A percentile compares a stretch with the other conserved stretches of the same genome.
phyloP scores from a whole-genome alignment of 495 filamentous ascomycete species.

The Trichoderma asperelloides region DNA sequence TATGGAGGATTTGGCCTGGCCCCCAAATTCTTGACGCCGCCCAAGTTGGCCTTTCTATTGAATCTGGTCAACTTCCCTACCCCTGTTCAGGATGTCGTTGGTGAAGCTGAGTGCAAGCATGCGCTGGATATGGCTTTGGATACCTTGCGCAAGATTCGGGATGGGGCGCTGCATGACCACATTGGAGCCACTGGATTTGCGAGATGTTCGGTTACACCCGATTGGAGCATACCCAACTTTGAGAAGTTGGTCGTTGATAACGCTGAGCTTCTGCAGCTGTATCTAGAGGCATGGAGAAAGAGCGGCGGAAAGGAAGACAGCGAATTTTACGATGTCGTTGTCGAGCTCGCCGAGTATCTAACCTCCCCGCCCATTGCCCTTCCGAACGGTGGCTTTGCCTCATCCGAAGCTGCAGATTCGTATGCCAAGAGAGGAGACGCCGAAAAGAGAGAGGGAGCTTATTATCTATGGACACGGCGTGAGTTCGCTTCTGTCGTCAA shows the following conservation, averaged over 20 bases:
- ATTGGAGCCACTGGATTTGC: slow-evolving; percentile 78
- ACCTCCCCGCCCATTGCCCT: slow-evolving; percentile 57
- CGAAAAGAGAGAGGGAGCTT: slow-evolving; percentile 88
- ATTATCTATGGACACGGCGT: slow-evolving; percentile 87
- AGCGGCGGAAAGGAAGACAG: slow-evolving; percentile 42
- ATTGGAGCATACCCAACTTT: slow-evolving; percentile 92
- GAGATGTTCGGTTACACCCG: slow-evolving; percentile 77
- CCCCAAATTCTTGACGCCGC: slow-evolving; percentile 88
- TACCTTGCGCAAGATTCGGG: slow-evolving; percentile 73
- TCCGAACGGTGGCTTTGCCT: slow-evolving; percentile 68
- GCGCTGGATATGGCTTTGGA: slow-evolving; percentile 74
- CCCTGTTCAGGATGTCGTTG: slow-evolving; percentile 73
- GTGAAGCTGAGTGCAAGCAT: slow-evolving; percentile 63
- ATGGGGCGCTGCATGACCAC: slow-evolving; percentile 86
- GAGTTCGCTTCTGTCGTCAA: slow-evolving; percentile 77
- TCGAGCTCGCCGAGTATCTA: slow-evolving; percentile 79
- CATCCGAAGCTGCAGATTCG: slow-evolving; percentile 91
- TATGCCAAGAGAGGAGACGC: slow-evolving; percentile 61
- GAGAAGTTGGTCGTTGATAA: slow-evolving; percentile 99
- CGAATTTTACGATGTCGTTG: slow-evolving; percentile 70
- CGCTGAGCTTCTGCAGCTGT: slow-evolving; percentile 75
- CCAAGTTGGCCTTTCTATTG: slow-evolving; percentile 76
- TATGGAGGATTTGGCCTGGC: slow-evolving; percentile 68
- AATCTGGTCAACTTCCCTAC: slow-evolving; percentile 62
- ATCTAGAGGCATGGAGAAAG: slow-evolving; percentile 78